These are phyloP conservation scores for Phytophthora hybrid DNA, from an alignment of 352 stramenopile genomes.

Conservation along the genomic window DNA sequence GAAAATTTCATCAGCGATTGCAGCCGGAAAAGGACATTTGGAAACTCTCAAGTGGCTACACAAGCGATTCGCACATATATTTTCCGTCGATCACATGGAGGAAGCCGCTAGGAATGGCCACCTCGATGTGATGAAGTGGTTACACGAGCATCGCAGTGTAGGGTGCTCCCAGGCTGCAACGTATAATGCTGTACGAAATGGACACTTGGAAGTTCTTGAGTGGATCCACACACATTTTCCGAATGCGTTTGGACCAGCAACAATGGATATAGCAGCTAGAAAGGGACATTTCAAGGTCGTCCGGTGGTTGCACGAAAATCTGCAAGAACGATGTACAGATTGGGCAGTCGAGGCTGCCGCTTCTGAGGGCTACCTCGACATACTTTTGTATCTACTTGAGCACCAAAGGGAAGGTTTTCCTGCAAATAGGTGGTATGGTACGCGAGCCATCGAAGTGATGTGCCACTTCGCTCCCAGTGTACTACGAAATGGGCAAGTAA, in stretches of 20 bases:
- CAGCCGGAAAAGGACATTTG: not conserved
- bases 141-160: not conserved
- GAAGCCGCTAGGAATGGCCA: not conserved
- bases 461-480: not conserved
- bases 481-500: not conserved
- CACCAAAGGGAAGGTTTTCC: not conserved
- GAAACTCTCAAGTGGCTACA: not conserved
- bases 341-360: not conserved
- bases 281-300: not conserved
- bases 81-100: not conserved
- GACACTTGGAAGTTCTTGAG: not conserved
- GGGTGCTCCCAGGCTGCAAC: not conserved
- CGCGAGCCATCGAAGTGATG: not conserved
- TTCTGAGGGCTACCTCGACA: not conserved
- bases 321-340: not conserved
- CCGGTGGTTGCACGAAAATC: not conserved
- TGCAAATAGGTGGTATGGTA: not conserved
- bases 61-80: not conserved
- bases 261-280: not conserved
- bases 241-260: not conserved
- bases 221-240: not conserved
- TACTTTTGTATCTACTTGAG: not conserved
- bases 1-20: not conserved
- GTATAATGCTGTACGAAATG: not conserved
- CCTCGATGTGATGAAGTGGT: not conserved